Base-by-base conservation (phyloP, 192 early-diverging fungal species). In the Mortierella hygrophila region DNA sequence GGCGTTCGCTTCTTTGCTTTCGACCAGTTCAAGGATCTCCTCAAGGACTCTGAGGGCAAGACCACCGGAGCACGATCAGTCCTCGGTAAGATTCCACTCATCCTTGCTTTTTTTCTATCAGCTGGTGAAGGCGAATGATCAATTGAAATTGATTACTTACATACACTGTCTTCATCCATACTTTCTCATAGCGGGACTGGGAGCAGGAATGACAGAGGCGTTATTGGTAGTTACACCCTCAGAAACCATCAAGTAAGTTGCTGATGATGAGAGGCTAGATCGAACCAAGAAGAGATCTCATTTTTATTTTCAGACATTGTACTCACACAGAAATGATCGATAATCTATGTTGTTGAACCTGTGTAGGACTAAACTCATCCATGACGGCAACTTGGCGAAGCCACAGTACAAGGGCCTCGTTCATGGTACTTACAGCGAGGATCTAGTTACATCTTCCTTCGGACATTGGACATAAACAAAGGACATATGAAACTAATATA, bases 1-100 rank as follows among this genome's bases (percentile, higher is more conserved):
- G 97, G 95, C 6, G 96, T 98, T 1, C 94, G 97, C 5, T 99
- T 99, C 88, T 91, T 98, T 29, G 92, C 97, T 18, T 98, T 97
- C 88, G 97, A 98, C 76, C 93, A 94, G 54, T 94, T 97, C 77
- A 96, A 96, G 81, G 87, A 90, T 37, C 75, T 87, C 29, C 90
- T 99, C 57, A 90, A 91, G 20, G 96, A 96, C 72, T 86, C 90
- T 6, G 82, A 96, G 16, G 97, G 96, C 26, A 93, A 94, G 55
- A 84, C 97, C 44, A 92, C 92, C 2, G 94, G 93, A 26, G 57
- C 88, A 2, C 90, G 92, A 83, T 93, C 92, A 75, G 85, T 97
- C 82, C 87, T 96, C 63, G 89, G 89, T 89, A 84, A 74, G 54
- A 69, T 4, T 29, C 11, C 11, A 26, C 13, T 65, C 7, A 40